A percentile compares a stretch with the other conserved stretches of the same genome.
phyloP scores from a whole-genome alignment of 75 land plant genomes.

The Chamaecyparis obtusa region DNA sequence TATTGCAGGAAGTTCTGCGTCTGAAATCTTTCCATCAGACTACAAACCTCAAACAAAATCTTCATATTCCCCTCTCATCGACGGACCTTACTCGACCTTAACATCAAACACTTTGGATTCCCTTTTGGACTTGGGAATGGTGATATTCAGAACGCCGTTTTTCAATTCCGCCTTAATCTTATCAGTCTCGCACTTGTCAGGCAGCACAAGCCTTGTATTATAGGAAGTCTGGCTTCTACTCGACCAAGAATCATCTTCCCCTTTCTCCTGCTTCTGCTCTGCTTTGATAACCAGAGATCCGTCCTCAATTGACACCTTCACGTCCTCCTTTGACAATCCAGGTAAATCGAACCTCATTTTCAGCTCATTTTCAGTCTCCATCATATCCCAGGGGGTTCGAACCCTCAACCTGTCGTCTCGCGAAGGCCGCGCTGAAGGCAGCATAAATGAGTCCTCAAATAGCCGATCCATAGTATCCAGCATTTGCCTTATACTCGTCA shows the following conservation, averaged over 20 bases:
- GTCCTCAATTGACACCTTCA: constrained; percentile 71
- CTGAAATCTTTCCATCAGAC: too few species aligned
- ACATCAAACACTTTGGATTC: constrained; percentile 75
- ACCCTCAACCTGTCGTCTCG: constrained; percentile 7
- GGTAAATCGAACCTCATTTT: constrained; percentile 88
- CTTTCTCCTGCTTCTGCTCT: constrained; percentile 47
- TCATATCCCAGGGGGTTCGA: constrained; percentile 79
- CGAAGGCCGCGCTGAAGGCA: constrained; percentile 16
- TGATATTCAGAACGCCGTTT: constrained; percentile 71
- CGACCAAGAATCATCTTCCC: constrained; percentile 32
- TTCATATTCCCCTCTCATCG: background rate
- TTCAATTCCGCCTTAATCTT: constrained; percentile 74
- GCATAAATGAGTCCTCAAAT: constrained; percentile 43
- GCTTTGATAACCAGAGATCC: constrained; percentile 57
- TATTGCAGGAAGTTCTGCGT: too few species aligned
- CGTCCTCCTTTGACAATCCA: constrained; percentile 80
- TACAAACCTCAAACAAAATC: too few species aligned
- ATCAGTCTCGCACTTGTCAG: constrained; percentile 56
- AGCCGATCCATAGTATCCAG: constrained; percentile 74
- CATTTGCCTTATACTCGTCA: constrained; percentile 68
- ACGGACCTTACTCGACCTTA: background rate
- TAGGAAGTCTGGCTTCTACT: constrained; percentile 39
- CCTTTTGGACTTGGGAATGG: constrained; percentile 57
- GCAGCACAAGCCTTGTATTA: constrained; percentile 54
- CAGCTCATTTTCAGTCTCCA: constrained; percentile 58